A percentile compares a stretch with the other conserved stretches of the same genome.
Evolutionary conservation across 148 eudicot genomes (phyloP).

Genomic region (Camellia granthamiana): DNA sequence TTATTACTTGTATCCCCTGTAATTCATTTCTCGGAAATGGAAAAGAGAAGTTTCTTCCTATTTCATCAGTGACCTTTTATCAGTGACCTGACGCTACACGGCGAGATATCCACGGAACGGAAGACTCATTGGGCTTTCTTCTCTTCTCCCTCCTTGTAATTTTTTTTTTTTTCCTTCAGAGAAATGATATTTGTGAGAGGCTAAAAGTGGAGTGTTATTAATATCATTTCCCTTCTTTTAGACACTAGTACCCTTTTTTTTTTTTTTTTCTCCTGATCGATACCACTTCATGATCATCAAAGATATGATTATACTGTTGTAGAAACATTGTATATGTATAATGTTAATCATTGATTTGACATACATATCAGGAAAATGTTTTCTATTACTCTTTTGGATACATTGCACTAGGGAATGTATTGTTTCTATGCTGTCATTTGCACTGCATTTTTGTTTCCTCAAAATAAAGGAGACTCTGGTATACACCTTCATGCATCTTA

Average conservation of each 20-base stretch:
- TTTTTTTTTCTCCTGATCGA: no score
- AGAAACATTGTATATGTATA: no score
- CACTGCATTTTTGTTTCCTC: neutral
- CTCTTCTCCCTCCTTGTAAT: neutral
- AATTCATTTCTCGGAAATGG: conserved; percentile 3
- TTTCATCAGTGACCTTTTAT: neutral
- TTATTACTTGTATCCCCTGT: neutral
- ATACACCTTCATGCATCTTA: no score
- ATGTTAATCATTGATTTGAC: conserved; percentile 11
- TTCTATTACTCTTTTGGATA: neutral
- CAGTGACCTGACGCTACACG: neutral
- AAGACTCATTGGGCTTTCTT: conserved; percentile 1
- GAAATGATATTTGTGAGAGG: no score
- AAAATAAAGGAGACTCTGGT: no score
- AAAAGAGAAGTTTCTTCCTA: neutral
- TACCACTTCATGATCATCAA: no score
- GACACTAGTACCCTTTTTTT: no score
- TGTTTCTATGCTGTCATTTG: neutral
- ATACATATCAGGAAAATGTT: neutral
- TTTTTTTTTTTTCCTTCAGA: no score
- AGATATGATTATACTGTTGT: no score
- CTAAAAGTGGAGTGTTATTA: no score
- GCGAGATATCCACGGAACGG: neutral
- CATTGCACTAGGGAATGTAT: neutral
- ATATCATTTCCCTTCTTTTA: no score